Conservation (phyloP, 306 rosid genomes). For the Inga oerstediana region DNA sequence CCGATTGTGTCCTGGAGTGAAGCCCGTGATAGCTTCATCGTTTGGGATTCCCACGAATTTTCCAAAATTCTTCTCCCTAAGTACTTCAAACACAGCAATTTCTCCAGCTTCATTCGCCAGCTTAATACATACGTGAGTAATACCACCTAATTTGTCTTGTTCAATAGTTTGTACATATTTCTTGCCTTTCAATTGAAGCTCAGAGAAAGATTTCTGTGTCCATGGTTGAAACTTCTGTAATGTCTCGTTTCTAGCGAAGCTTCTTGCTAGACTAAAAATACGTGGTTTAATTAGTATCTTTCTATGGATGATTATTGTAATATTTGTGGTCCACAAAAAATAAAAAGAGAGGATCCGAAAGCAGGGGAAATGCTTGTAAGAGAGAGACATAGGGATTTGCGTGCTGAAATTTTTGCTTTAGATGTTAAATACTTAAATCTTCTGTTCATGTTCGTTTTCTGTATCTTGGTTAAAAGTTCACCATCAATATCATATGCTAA, state of each 20-base stretch:
- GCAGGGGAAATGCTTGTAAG: too few species aligned
- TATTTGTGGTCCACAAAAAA: not conserved
- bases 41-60: constrained; percentile 84
- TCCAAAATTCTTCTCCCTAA: constrained; percentile 72
- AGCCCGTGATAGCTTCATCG: constrained; percentile 66
- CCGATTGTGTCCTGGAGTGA: constrained; percentile 80
- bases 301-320: not conserved
- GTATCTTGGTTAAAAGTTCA: not conserved
- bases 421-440: not conserved
- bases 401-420: not conserved
- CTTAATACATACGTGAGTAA: constrained; percentile 85
- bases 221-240: not conserved
- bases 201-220: not conserved
- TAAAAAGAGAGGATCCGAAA: too few species aligned
- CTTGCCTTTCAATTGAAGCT: not conserved
- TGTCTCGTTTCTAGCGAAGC: not conserved
- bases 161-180: not conserved
- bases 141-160: not conserved
- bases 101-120: constrained; percentile 99
- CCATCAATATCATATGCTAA: not conserved
- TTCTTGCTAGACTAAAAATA: not conserved
- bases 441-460: not conserved
- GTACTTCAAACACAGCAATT: constrained; percentile 81
- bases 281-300: not conserved
- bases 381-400: not conserved